A percentile compares a stretch with the other conserved stretches of the same genome.
Conservation (phyloP, 1,284 basidiomycete genomes). For the Trametes sp. region DNA sequence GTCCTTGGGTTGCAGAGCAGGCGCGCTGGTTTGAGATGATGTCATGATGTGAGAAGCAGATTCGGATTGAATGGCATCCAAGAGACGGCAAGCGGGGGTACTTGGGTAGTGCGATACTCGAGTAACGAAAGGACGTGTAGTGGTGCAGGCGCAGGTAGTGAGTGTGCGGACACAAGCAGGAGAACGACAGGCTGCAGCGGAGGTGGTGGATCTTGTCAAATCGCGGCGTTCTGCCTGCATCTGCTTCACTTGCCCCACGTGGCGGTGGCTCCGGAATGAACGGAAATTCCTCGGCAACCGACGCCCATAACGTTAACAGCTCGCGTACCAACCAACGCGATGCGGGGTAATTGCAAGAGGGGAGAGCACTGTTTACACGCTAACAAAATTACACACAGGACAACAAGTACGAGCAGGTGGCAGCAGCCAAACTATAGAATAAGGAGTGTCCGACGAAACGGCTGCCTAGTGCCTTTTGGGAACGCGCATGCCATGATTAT, state of each 20-base stretch:
- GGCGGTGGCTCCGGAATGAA: conserved; percentile 15
- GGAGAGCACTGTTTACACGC: conserved; percentile 17
- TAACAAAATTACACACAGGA: conserved; percentile 8
- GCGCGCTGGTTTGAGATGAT: conserved; percentile 28
- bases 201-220: conserved; percentile 22
- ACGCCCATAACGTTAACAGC: background rate
- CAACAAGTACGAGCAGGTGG: conserved; percentile 16
- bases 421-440: conserved; percentile 21
- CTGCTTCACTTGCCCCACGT: conserved; percentile 9
- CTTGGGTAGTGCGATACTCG: background rate
- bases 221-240: conserved; percentile 11
- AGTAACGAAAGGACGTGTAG: conserved; percentile 11
- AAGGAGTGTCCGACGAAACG: conserved; percentile 22
- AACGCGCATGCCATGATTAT: background rate
- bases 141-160: conserved; percentile 9
- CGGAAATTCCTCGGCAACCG: conserved; percentile 9
- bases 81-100: background rate
- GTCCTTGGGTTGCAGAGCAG: conserved; percentile 22
- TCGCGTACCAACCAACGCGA: background rate
- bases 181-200: conserved; percentile 10
- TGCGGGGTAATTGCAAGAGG: background rate
- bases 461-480: conserved; percentile 16
- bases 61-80: conserved; percentile 26
- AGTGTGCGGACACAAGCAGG: conserved; percentile 9
- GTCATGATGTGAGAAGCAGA: conserved; percentile 29